A percentile compares a stretch with the other conserved stretches of the same genome.
These are phyloP conservation scores for Aspergillus ostianus DNA, from an alignment of 495 filamentous ascomycete genomes.

Conservation along the genomic window DNA sequence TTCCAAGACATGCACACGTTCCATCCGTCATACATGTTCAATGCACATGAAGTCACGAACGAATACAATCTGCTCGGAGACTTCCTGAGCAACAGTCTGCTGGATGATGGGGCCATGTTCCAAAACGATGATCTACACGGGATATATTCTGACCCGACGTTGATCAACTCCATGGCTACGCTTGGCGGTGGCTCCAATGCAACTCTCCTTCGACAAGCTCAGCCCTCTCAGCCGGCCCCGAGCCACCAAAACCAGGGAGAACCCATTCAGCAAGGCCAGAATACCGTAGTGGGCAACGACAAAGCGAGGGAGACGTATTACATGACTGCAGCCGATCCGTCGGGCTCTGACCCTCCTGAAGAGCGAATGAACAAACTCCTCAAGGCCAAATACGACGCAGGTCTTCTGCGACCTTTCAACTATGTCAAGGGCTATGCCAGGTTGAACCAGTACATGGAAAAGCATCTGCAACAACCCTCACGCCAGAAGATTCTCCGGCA, in stretches of 20 bases:
- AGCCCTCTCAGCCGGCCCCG: constrained; percentile 38
- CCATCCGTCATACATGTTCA: constrained; percentile 94
- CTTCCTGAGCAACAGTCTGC: constrained; percentile 83
- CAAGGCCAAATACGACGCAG: constrained; percentile 92
- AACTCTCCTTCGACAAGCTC: constrained; percentile 35
- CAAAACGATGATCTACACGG: constrained; percentile 59
- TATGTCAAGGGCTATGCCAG: constrained; percentile 95
- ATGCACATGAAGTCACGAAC: constrained; percentile 86
- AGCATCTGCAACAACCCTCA: constrained; percentile 71
- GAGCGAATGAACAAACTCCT: constrained; percentile 94
- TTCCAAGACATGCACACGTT: constrained; percentile 93
- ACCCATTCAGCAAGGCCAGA: constrained; percentile 54
- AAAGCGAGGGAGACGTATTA: constrained; percentile 90
- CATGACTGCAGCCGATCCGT: constrained; percentile 92
- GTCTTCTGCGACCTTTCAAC: constrained; percentile 92
- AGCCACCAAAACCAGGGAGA: constrained; percentile 49
- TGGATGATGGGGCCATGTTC: constrained; percentile 73
- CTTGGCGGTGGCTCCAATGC: constrained; percentile 30
- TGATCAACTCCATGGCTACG: constrained; percentile 50
- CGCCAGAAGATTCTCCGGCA: constrained; percentile 87
- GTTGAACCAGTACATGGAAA: constrained; percentile 85
- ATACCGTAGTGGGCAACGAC: constrained; percentile 63
- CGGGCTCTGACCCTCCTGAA: constrained; percentile 86
- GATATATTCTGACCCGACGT: constrained; percentile 54
- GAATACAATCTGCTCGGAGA: constrained; percentile 97